Percentiles rank a stretch among this genome's conserved stretches.
Conservation (phyloP, 176 grass and related monocot genomes). For the Eremochloa ophiuroides region DNA sequence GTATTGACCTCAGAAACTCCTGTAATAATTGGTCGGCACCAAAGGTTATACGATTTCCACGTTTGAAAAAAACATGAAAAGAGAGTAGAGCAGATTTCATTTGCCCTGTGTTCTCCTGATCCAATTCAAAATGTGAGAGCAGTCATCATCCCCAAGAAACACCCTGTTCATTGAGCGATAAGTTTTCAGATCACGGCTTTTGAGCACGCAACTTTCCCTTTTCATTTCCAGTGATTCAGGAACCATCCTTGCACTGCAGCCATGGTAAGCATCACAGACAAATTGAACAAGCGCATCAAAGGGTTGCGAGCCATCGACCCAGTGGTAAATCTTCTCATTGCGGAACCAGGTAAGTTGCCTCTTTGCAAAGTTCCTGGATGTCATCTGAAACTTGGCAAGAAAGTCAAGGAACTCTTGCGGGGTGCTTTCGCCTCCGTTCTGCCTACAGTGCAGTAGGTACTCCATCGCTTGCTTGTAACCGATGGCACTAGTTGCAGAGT, state of each 20-base stretch:
- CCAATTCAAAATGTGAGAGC: conserved; percentile 60
- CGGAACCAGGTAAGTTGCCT: conserved; percentile 82
- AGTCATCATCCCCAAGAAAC: conserved; percentile 55
- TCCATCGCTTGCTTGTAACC: conserved; percentile 86
- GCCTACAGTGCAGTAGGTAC: conserved; percentile 63
- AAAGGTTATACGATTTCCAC: not conserved
- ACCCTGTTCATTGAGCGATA: conserved; percentile 55
- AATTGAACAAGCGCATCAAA: conserved; percentile 60
- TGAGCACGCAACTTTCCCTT: conserved; percentile 38
- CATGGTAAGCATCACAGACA: conserved; percentile 54
- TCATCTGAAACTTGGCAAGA: conserved; percentile 54
- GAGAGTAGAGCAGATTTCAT: conserved; percentile 1
- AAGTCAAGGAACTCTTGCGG: conserved; percentile 48
- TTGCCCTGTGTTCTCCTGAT: conserved; percentile 51
- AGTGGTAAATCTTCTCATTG: conserved; percentile 69
- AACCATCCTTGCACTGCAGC: conserved; percentile 19
- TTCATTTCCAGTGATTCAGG: conserved; percentile 67
- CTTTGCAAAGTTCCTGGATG: conserved; percentile 80
- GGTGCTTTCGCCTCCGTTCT: conserved; percentile 60
- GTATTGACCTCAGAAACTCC: not conserved
- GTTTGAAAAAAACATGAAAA: not conserved
- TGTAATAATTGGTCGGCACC: not conserved
- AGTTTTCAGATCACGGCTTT: conserved; percentile 51
- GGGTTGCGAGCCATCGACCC: conserved; percentile 58
- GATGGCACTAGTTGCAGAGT: conserved; percentile 54